Percentiles rank a stretch among this genome's conserved stretches.
phyloP scores from a whole-genome alignment of 371 early-diverging fungal genomes.

The Mortierella sp. region DNA sequence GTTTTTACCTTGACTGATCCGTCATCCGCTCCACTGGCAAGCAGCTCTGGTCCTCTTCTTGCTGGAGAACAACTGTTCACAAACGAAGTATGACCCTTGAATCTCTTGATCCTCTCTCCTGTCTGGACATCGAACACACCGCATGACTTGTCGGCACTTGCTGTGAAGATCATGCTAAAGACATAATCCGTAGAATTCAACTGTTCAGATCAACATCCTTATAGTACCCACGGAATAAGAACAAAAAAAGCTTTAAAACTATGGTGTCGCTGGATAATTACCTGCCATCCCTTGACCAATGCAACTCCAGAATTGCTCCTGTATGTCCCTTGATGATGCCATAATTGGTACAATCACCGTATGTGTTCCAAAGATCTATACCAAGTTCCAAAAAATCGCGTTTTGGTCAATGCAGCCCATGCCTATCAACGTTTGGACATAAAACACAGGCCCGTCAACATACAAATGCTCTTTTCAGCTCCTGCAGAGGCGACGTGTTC shows the following conservation, averaged over 20 bases:
- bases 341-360: conserved; percentile 91
- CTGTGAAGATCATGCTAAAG: conserved; percentile 58
- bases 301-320: conserved; percentile 87
- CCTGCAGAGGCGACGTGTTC: conserved; percentile 87
- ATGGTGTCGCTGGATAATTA: conserved; percentile 24
- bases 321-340: conserved; percentile 87
- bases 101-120: conserved; percentile 78
- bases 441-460: too few relatives aligned
- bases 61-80: conserved; percentile 81
- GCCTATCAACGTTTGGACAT: too few relatives aligned
- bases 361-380: conserved; percentile 92
- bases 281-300: conserved; percentile 90
- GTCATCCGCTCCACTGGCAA: conserved; percentile 84
- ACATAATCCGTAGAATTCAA: not conserved
- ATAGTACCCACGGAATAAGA: not conserved
- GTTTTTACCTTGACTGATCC: conserved; percentile 57
- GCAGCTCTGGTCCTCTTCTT: conserved; percentile 71
- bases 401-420: too few relatives aligned
- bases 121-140: conserved; percentile 64
- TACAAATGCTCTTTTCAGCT: conserved; percentile 86
- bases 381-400: not conserved
- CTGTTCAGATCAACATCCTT: not conserved
- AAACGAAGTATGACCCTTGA: conserved; percentile 79
- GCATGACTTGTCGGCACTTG: conserved; percentile 59
- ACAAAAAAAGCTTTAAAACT: not conserved